A percentile compares a stretch with the other conserved stretches of the same genome.
Conservation (phyloP, 2,329 filamentous ascomycete genomes). For the Talaromyces sp. region DNA sequence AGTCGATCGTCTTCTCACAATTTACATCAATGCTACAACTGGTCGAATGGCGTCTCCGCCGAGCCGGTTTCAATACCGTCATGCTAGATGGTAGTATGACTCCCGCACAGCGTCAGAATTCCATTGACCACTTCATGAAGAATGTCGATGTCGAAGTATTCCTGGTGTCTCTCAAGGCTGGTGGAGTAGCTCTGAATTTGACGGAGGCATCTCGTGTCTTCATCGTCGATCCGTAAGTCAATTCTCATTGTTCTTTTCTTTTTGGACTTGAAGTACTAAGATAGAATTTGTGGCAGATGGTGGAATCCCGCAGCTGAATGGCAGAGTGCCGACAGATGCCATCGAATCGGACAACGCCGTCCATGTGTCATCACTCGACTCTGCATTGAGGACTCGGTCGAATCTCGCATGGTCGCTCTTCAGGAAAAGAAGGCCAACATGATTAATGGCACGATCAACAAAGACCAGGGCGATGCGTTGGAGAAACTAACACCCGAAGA, state of each 20-base stretch:
- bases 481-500: slow-evolving; percentile 87
- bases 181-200: slow-evolving; percentile 89
- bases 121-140: slow-evolving; percentile 94
- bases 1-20: slow-evolving; percentile 96
- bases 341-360: slow-evolving; percentile 91
- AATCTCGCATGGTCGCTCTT: slow-evolving; percentile 88
- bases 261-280: neutral
- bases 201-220: slow-evolving; percentile 94
- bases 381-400: slow-evolving; percentile 94
- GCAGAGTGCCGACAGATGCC: slow-evolving; percentile 91
- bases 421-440: slow-evolving; percentile 99
- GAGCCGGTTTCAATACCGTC: slow-evolving; percentile 95
- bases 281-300: slow-evolving; percentile 59
- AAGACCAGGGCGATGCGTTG: slow-evolving; percentile 77
- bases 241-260: neutral
- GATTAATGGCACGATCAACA: slow-evolving; percentile 96
- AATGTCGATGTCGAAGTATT: slow-evolving; percentile 94
- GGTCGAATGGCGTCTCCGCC: slow-evolving; percentile 91
- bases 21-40: slow-evolving; percentile 97
- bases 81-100: slow-evolving; percentile 99
- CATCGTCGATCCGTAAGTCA: slow-evolving; percentile 85
- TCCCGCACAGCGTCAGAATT: slow-evolving; percentile 84
- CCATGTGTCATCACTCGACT: slow-evolving; percentile 92
- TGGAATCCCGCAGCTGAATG: slow-evolving; percentile 99
- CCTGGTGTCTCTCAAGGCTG: slow-evolving; percentile 90